Base-by-base conservation (phyloP, 2,329 filamentous ascomycete genomes). In the Arthroderma uncinatum region DNA sequence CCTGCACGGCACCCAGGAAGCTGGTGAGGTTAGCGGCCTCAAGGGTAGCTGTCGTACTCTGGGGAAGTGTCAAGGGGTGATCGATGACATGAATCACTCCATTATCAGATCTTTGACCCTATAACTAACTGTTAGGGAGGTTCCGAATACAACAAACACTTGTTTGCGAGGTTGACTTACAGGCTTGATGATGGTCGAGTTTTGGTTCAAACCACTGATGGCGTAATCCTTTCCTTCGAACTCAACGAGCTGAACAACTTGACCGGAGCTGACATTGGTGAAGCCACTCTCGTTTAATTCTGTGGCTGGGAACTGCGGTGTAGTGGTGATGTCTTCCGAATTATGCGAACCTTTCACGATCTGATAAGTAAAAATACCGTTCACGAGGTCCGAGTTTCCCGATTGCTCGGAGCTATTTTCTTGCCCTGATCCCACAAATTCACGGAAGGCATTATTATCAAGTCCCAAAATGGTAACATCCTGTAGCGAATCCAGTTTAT, bases 381-480 rank as follows among this genome's bases (percentile, higher is more conserved):
- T 63, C 16, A 77, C 62, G 12, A 70, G 60, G 21, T 25, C 50
- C 42, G 56, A 39, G 57, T 65, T 62, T 16, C 25, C n/a, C 14
- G 25, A n/a, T 33, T 12, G 19, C 8, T 33, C 23, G 2, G 25
- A n/a, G 25, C 12, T 25, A 33, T 50, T 50, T 4, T 10, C 44
- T 25, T 50, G 25, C 4, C 44, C 44, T 33, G 23, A 19, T 30
- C 19, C 30, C 37, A 61, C 34, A 28, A 77, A 63, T 14, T 65
- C 62, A 12, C 63, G 56, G 37, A 79, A 70, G 0, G 79, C 79
- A 19, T 74, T 64, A 63, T 83, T 80, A 62, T 71, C 76, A 0
- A 80, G 80, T 0, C 80, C 81, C 6, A 83, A 73, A 47, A 83
- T 69, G 4, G 82, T 85, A 54, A 83, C 71, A 63, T 83, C 81